Conservation (phyloP, 1,139 yeast species). For the Zygoascus hellenicus region DNA sequence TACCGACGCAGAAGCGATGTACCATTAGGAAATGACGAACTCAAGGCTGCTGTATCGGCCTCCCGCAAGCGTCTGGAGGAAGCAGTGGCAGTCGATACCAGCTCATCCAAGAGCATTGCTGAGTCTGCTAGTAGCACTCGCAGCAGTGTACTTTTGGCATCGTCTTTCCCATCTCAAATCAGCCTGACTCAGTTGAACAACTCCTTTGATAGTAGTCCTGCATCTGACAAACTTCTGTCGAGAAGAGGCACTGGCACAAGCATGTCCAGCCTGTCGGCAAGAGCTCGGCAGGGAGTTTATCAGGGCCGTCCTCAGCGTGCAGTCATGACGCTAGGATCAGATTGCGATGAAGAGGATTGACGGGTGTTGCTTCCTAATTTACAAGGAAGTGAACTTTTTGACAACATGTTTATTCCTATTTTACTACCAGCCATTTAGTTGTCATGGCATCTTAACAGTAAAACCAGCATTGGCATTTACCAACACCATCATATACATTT, state of each 20-base stretch:
- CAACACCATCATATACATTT: background rate
- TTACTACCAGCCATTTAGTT: no score
- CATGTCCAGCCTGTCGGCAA: background rate
- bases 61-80: slow-evolving; percentile 7
- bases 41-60: slow-evolving; percentile 5
- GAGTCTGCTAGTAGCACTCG: slow-evolving; percentile 5
- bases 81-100: background rate
- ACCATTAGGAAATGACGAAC: slow-evolving; percentile 10
- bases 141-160: slow-evolving; percentile 1
- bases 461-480: background rate
- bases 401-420: no score
- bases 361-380: background rate
- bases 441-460: no score
- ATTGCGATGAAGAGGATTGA: slow-evolving; percentile 4
- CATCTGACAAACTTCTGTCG: slow-evolving; percentile 1
- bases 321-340: slow-evolving; percentile 2
- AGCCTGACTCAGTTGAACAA: slow-evolving; percentile 5
- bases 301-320: background rate
- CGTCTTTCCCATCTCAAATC: slow-evolving; percentile 10
- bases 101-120: slow-evolving; percentile 2
- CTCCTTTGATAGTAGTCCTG: slow-evolving; percentile 6
- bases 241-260: slow-evolving; percentile 2
- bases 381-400: no score
- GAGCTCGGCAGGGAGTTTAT: background rate
- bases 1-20: slow-evolving; percentile 47